A percentile compares a stretch with the other conserved stretches of the same genome.
These are phyloP conservation scores for Groenewaldozyma sp. DNA, from an alignment of 1,139 yeast genomes.

Conservation along the genomic window DNA sequence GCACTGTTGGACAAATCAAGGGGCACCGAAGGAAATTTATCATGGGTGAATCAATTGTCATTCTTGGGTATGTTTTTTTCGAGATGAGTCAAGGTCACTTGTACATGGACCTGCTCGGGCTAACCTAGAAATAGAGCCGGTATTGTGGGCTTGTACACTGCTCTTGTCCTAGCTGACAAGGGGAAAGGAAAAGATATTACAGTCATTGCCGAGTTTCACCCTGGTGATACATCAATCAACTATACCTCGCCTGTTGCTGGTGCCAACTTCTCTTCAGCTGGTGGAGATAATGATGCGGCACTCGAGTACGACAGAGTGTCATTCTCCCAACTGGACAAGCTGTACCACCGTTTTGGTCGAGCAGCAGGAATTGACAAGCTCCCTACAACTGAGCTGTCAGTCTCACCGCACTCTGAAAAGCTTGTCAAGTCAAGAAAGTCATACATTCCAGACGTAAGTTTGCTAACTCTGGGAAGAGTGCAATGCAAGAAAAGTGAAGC, in stretches of 20 bases:
- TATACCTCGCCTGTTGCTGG: conserved; percentile 74
- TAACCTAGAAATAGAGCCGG: conserved; percentile 42
- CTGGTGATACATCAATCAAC: conserved; percentile 62
- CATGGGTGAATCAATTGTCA: conserved; percentile 23
- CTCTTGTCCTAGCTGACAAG: conserved; percentile 39
- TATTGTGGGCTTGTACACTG: conserved; percentile 61
- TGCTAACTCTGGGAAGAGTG: too few relatives aligned
- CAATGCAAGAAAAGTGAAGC: too few relatives aligned
- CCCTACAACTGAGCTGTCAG: conserved; percentile 41
- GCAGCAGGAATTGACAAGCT: conserved; percentile 47
- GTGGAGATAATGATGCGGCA: conserved; percentile 47
- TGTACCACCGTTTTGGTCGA: conserved; percentile 46
- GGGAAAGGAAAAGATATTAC: conserved; percentile 42
- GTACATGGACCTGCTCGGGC: neutral
- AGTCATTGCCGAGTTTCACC: conserved; percentile 53
- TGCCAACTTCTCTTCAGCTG: conserved; percentile 52
- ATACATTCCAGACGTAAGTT: conserved; percentile 15
- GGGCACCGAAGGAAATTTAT: too few relatives aligned
- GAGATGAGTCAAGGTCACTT: neutral
- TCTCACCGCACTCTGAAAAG: neutral
- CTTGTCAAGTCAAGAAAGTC: conserved; percentile 11
- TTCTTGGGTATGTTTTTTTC: conserved; percentile 18
- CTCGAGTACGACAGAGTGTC: conserved; percentile 47
- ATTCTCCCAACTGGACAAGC: conserved; percentile 37
- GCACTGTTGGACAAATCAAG: too few relatives aligned